Conservation (phyloP, 148 eudicot species). For the Rhododendron mucronatum region DNA sequence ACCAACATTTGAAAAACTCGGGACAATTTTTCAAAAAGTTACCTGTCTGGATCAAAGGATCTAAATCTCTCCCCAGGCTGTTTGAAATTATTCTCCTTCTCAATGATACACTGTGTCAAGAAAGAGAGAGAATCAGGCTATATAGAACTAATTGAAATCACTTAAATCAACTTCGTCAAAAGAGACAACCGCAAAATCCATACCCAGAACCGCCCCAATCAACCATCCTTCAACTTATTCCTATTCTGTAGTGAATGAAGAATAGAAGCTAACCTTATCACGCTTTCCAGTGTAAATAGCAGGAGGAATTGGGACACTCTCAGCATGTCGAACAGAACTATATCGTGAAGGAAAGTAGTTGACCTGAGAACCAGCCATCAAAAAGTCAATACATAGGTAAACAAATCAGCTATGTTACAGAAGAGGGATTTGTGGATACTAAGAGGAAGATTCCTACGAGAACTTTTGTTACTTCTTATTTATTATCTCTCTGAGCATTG, state of each 20-base stretch:
- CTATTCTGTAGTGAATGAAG: neutral
- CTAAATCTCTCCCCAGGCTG: slow-evolving; percentile 6
- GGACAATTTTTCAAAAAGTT: neutral
- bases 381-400: neutral
- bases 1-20: neutral
- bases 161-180: neutral
- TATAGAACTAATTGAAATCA: neutral
- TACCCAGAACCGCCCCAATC: neutral
- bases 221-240: neutral
- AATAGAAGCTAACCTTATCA: slow-evolving; percentile 49
- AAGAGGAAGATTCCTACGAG: neutral
- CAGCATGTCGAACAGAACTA: slow-evolving; percentile 88
- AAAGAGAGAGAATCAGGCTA: neutral
- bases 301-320: slow-evolving; percentile 71
- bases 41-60: slow-evolving; percentile 10
- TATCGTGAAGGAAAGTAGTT: slow-evolving; percentile 93
- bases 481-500: neutral
- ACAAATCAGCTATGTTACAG: neutral
- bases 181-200: neutral
- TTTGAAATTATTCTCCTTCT: slow-evolving; percentile 12
- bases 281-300: slow-evolving; percentile 57
- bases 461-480: neutral
- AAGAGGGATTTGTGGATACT: neutral
- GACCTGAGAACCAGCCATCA: slow-evolving; percentile 35
- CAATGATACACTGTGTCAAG: neutral